phyloP scores from a whole-genome alignment of 352 stramenopile species.

The Peronospora belbahrii region DNA sequence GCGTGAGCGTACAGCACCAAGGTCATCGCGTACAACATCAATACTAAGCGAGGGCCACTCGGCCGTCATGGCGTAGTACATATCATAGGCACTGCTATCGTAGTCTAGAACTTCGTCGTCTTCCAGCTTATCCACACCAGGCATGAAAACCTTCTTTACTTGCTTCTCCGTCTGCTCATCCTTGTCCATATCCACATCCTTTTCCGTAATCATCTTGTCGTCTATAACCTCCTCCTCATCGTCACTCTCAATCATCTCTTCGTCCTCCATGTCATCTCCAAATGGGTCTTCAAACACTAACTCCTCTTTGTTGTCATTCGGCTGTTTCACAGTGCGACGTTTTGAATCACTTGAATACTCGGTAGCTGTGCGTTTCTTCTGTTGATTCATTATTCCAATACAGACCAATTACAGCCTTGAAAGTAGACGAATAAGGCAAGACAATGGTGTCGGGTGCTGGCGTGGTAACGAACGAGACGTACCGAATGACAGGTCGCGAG shows the following conservation, averaged over 20 bases:
- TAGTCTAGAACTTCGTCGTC: constrained; percentile 96
- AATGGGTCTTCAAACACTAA: constrained; percentile 87
- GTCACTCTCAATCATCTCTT: constrained; percentile 85
- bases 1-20: constrained; percentile 88
- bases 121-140: constrained; percentile 82
- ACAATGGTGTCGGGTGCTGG: constrained; percentile 6
- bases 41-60: constrained; percentile 98
- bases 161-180: constrained; percentile 47
- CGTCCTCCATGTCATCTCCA: constrained; percentile 85
- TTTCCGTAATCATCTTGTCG: constrained; percentile 32
- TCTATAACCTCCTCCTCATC: constrained; percentile 61
- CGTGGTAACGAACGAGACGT: constrained; percentile 19
- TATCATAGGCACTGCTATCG: constrained; percentile 97
- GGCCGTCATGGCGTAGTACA: constrained; percentile 97
- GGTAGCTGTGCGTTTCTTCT: constrained; percentile 60
- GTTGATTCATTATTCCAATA: constrained; percentile 34
- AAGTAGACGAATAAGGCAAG: constrained; percentile 1
- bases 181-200: constrained; percentile 69
- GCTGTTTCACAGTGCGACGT: constrained; percentile 32
- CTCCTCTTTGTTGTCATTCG: constrained; percentile 34
- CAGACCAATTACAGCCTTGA: too few species aligned
- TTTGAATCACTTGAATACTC: constrained; percentile 42
- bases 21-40: constrained; percentile 93
- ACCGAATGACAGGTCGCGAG: constrained; percentile 20
- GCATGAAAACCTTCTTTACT: constrained; percentile 91